Base-by-base conservation (phyloP, 345 rosid species). In the Linum tenue region DNA sequence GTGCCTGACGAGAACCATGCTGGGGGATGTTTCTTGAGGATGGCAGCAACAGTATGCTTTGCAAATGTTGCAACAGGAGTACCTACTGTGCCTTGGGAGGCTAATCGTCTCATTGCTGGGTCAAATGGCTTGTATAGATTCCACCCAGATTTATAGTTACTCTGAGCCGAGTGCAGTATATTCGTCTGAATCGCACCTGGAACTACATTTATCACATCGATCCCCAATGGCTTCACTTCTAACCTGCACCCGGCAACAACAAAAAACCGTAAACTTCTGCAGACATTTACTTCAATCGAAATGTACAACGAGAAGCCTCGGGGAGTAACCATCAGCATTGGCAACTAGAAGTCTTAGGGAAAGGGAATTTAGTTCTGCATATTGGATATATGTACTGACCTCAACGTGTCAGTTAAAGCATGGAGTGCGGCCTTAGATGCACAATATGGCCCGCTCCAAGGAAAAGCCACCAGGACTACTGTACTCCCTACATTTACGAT, bases 371-470 rank as follows among this genome's bases (percentile, higher is more conserved):
- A 44, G 10, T 7, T 7, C 3, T 5, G 9, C 2, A 44, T 7
- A 44, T 7, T 2, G 12, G 12, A 44, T 44, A 14, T 44, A 44
- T 7, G 7, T 8, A 9, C 12, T 8, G 55, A 89, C 98, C 95
- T 89, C 69, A 92, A 60, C 55, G 94, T 81, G 69, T 92, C 96
- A 3, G 96, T 85, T 59, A 90, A 73, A 22, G 94, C 77, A 75
- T 92, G 94, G 63, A 92, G 76, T 60, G 97, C 90, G 50, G 96
- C 92, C 81, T 92, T 92, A 37, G 91, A 76, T 31, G 94, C 87
- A 57, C 84, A 74, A 73, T 87, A 92, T 62, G 76, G 88, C 44
- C 97, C 95, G 6, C 86, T 69, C 97, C 97, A 92, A 0, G 91
- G 97, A 48, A 81, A 75, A 3, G 95, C 88, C 62, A 78, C 77